phyloP scores from a whole-genome alignment of 2,329 filamentous ascomycete genomes.

The Colletotrichum sp. region DNA sequence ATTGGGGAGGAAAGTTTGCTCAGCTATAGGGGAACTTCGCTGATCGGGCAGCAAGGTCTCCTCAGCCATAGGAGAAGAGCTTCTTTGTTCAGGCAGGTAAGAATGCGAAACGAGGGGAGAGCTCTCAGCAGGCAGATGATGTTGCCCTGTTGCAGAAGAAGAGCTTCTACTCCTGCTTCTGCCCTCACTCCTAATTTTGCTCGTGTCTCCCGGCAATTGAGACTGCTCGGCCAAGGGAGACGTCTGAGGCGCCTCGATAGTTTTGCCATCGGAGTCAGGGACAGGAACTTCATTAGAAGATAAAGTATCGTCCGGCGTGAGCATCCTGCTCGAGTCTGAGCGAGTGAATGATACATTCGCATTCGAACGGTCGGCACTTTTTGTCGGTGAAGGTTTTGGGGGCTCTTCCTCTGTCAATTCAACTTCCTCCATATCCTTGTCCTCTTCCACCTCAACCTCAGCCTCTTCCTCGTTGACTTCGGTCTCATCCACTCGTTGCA shows the following conservation, averaged over 20 bases:
- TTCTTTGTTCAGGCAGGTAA: background rate
- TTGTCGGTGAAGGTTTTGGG: slow-evolving; percentile 5
- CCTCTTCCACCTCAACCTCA: background rate
- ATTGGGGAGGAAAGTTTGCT: background rate
- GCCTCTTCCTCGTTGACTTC: slow-evolving; percentile 8
- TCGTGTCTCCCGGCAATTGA: background rate
- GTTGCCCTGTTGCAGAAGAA: background rate
- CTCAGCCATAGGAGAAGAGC: background rate
- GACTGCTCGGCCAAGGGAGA: background rate
- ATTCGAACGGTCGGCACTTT: slow-evolving; percentile 27
- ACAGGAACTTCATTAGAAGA: slow-evolving; percentile 31
- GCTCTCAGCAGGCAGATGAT: background rate
- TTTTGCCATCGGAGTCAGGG: slow-evolving; percentile 16
- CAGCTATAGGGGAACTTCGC: background rate
- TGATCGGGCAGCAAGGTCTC: background rate
- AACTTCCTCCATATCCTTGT: background rate
- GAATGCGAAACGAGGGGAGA: background rate
- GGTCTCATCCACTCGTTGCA: background rate
- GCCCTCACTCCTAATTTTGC: background rate
- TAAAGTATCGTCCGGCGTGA: slow-evolving; percentile 58
- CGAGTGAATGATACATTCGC: slow-evolving; percentile 33
- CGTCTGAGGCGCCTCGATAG: slow-evolving; percentile 3
- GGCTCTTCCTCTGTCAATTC: slow-evolving; percentile 15
- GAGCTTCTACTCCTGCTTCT: background rate
- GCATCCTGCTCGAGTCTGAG: slow-evolving; percentile 48